Conservation (phyloP, 2,329 filamentous ascomycete genomes). For the Diplodia seriata region DNA sequence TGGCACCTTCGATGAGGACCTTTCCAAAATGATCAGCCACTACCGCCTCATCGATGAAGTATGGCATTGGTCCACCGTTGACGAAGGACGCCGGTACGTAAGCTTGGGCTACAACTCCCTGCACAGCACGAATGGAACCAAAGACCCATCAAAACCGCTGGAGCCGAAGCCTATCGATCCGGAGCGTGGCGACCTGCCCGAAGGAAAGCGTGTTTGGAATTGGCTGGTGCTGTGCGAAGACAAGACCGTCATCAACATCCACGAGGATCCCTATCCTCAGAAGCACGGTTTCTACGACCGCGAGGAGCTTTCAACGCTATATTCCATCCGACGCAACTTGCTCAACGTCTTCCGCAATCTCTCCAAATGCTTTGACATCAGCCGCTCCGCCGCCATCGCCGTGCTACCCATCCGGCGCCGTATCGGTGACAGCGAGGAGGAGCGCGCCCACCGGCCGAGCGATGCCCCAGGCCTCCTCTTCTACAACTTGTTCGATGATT, state of each 20-base stretch:
- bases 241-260: constrained; percentile 72
- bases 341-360: constrained; percentile 68
- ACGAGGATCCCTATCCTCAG: constrained; percentile 63
- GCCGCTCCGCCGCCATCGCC: constrained; percentile 49
- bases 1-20: neutral
- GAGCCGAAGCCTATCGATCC: neutral
- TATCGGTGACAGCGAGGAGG: constrained; percentile 54
- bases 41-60: constrained; percentile 70
- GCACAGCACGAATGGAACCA: constrained; percentile 46
- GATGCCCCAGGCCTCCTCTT: constrained; percentile 68
- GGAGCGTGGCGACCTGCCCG: constrained; percentile 48
- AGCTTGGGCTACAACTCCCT: constrained; percentile 76
- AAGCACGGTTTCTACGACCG: constrained; percentile 45
- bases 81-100: constrained; percentile 71
- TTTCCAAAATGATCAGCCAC: constrained; percentile 51
- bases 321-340: constrained; percentile 63
- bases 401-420: constrained; percentile 55
- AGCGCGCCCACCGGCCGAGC: constrained; percentile 54
- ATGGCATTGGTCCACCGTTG: constrained; percentile 78
- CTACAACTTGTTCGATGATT: constrained; percentile 73
- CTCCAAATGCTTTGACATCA: constrained; percentile 59
- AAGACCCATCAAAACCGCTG: neutral
- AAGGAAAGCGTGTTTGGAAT: constrained; percentile 68
- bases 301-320: constrained; percentile 56
- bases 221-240: constrained; percentile 75